Base-by-base conservation (phyloP, 306 rosid species). In the Cercis canadensis region DNA sequence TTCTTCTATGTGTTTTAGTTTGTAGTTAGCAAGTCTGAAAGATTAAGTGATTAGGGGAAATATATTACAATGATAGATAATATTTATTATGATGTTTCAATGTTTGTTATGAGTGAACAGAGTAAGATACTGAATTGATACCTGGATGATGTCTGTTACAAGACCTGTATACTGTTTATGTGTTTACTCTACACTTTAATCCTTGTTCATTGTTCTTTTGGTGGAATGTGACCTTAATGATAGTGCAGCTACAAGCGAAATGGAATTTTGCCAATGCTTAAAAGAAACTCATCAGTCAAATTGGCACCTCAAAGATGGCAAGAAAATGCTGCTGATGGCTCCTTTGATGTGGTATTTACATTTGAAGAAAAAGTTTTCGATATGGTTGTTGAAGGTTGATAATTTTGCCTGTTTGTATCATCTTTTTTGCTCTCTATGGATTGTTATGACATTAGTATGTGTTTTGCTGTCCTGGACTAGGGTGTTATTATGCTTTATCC, bases 251-350 rank as follows among this genome's bases (percentile, higher is more conserved):
- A 94, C 79, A 89, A 78, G 83, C 81, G 97, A 37, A 90, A 94
- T 46, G 97, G 97, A 24, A 94, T 94, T 72, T 76, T 90, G 67
- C 94, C 98, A 6, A 94, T 91, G 99, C 97, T 94, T 31, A 89
- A 89, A 78, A 86, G 97, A 77, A 91, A 94, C 46, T 68, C 80
- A n/a, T 0, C 70, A 0, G 90, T 90, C 52, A 94, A 94, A 80
- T 70, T 82, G 70, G 96, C 98, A 15, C 98, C 97, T 58, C 98
- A 91, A 79, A 76, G 99, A 34, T 90, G 97, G 99, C 97, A 94
- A 80, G 97, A 91, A 7, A 90, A 94, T 76, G 95, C 97, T 11
- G 87, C 88, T 39, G 95, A 91, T 69, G 95, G 99, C 34, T 70
- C 55, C 55, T 91, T 87, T 75, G 99, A 94, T 17, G 87, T 94